A percentile compares a stretch with the other conserved stretches of the same genome.
Conservation (phyloP, 2,329 filamentous ascomycete genomes). For the Diaporthe sp. region DNA sequence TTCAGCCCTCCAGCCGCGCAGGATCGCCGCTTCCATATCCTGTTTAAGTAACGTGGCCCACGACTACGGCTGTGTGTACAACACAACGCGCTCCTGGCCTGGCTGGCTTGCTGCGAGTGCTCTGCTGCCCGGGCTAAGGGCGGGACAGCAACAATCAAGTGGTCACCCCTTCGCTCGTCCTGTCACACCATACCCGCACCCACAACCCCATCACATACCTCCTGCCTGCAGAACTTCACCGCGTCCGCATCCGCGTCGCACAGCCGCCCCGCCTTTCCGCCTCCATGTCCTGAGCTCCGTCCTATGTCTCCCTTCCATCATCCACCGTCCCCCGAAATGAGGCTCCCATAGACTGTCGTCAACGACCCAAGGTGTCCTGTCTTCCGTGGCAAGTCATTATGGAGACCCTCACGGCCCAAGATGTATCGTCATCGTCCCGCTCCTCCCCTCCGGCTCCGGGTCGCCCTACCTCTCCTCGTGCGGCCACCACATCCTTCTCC, state of each 20-base stretch:
- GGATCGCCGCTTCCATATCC: constrained; percentile 29
- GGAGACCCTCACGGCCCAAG: constrained; percentile 27
- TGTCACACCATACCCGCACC: constrained; percentile 6
- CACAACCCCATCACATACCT: background rate
- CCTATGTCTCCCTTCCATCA: constrained; percentile 5
- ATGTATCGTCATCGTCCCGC: constrained; percentile 3
- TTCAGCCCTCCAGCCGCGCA: constrained; percentile 1
- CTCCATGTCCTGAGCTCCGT: background rate
- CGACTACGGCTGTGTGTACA: constrained; percentile 4
- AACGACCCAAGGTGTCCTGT: constrained; percentile 18
- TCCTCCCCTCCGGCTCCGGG: constrained; percentile 28
- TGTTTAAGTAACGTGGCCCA: constrained; percentile 11
- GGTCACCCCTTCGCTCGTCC: constrained; percentile 19
- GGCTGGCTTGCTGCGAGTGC: constrained; percentile 1
- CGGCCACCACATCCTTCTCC: constrained; percentile 32
- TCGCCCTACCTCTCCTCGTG: constrained; percentile 31
- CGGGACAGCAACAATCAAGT: constrained; percentile 13
- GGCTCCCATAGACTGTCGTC: constrained; percentile 19
- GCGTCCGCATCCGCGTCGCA: background rate
- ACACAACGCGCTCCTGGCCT: constrained; percentile 8
- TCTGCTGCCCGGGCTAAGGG: background rate
- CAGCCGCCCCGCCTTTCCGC: constrained; percentile 16
- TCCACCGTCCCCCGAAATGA: constrained; percentile 18
- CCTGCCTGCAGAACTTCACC: background rate
- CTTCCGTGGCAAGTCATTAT: constrained; percentile 24